phyloP scores from a whole-genome alignment of 129 eudicot species.

The Solidago caesia region DNA sequence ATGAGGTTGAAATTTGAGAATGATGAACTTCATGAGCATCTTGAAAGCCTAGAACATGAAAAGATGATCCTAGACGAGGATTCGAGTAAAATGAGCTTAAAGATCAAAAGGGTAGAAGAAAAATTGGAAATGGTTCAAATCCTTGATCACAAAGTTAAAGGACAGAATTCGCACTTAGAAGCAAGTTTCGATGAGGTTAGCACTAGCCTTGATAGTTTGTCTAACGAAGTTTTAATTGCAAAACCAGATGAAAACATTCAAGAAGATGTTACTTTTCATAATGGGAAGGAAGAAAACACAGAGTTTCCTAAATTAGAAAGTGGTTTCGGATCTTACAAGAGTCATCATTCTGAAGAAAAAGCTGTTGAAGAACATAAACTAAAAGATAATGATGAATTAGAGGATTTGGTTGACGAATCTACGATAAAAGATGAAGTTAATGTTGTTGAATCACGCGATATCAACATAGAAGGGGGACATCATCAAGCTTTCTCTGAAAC shows the following conservation, averaged over 20 bases:
- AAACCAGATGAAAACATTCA: constrained; percentile 27
- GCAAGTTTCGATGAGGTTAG: constrained; percentile 37
- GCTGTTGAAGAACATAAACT: not conserved
- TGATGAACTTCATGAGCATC: constrained; percentile 43
- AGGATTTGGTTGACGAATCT: not conserved
- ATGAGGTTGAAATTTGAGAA: constrained; percentile 46
- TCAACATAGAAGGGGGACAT: constrained; percentile 2
- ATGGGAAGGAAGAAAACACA: not conserved
- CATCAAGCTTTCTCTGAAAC: constrained; percentile 10
- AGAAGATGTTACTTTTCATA: constrained; percentile 11
- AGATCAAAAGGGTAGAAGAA: constrained; percentile 52
- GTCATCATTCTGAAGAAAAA: not conserved
- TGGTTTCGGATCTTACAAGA: constrained; percentile 5
- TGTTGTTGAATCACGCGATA: not conserved
- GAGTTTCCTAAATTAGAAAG: not conserved
- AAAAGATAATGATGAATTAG: not conserved
- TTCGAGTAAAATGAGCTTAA: constrained; percentile 35
- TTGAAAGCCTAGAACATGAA: constrained; percentile 44
- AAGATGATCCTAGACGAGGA: constrained; percentile 33
- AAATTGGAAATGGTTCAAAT: constrained; percentile 39
- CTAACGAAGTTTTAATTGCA: constrained; percentile 37
- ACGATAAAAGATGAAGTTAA: constrained; percentile 6
- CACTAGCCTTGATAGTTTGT: constrained; percentile 39
- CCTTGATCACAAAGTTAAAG: constrained; percentile 38
- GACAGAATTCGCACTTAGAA: constrained; percentile 37